phyloP scores from a whole-genome alignment of 179 eudicot genomes.

The Amaranthus tricolor region DNA sequence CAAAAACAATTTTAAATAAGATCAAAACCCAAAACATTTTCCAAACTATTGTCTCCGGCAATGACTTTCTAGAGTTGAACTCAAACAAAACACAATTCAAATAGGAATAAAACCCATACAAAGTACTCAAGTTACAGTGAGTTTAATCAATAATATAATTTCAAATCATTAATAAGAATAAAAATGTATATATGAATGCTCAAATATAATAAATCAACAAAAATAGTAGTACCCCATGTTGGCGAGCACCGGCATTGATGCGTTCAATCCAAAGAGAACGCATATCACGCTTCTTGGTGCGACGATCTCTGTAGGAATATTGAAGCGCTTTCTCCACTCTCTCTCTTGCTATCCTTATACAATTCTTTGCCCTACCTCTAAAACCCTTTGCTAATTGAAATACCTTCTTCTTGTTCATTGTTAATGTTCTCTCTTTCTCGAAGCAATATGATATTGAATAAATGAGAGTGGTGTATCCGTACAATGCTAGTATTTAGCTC shows the following conservation, averaged over 20 bases:
- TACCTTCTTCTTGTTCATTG: conserved; percentile 95
- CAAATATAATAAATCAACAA: neutral
- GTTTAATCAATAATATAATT: too few relatives aligned
- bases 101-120: too few relatives aligned
- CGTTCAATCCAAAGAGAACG: conserved; percentile 94
- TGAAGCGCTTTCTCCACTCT: conserved; percentile 97
- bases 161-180: neutral
- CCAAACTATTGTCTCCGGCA: neutral
- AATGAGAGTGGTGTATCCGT: neutral
- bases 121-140: too few relatives aligned
- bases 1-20: neutral
- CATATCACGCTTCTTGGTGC: conserved; percentile 97
- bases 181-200: neutral
- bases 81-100: neutral
- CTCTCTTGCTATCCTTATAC: conserved; percentile 87
- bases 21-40: neutral
- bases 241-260: conserved; percentile 88
- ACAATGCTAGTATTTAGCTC: neutral
- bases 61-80: neutral
- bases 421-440: neutral
- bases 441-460: neutral
- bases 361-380: conserved; percentile 89
- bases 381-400: conserved; percentile 85
- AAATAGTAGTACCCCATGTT: conserved; percentile 54
- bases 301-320: conserved; percentile 89